Base-by-base conservation (phyloP, 106 monocot genomes). In the Dactylorhiza incarnata region DNA sequence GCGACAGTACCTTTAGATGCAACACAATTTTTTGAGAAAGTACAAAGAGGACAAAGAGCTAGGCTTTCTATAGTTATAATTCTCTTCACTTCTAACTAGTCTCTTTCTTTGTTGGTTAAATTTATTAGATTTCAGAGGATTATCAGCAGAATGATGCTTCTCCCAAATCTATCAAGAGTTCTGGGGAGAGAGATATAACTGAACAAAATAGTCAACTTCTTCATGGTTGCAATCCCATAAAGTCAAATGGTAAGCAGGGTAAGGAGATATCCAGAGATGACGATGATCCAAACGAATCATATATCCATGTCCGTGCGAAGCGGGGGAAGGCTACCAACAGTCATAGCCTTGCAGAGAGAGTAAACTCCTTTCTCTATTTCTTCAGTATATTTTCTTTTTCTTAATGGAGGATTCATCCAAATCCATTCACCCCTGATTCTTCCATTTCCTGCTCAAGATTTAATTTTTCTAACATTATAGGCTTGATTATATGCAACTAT, bases 281-380 rank as follows among this genome's bases (percentile, higher is more conserved):
- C 80, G 83, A 81, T 74, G 54, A 52, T 52, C 24, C 70, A 10
- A 84, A 84, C 62, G 73, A 93, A 63, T 87, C 89, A 62, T 89
- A 87, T 56, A 83, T 89, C 70, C 94, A 95, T 87, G 69, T 91
- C 47, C 76, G 91, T 61, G 94, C 91, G n/a, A 91, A 89, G 76
- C 72, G 94, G 71, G 91, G 94, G 48, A 91, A 95, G 67, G 91
- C 94, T 3, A 91, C 94, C 47, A 95, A 95, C 56, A 95, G 94
- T 56, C 94, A 95, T 78, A 95, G 91, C 77, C 91, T 91, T 45
- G 94, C 94, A 56, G 94, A 95, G 82, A 83, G 94, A 85, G 94
- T 87, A 77, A 49, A 83, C 55, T 51, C n/a, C 51, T 25, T 3
- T 10, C 16, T 44, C 49, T 7, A 26, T 29, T 29, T 65, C 13